These are phyloP conservation scores for Lactarius sanguifluus DNA, from an alignment of 768 basidiomycete genomes.

Conservation along the genomic window DNA sequence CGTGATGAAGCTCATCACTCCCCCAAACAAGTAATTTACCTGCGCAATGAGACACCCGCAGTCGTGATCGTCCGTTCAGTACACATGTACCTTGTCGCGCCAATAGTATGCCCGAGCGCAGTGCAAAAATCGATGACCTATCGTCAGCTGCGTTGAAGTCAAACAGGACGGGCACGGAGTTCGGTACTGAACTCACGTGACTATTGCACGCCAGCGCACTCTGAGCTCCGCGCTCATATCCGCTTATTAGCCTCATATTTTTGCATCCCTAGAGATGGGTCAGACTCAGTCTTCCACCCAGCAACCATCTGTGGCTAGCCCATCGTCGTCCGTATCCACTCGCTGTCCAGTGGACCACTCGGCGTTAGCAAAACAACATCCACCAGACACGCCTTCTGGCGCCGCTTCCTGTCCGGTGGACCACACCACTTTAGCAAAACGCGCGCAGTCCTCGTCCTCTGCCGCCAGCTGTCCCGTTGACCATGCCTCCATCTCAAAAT, in stretches of 20 bases:
- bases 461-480: conserved; percentile 43
- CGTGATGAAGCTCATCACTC: not conserved
- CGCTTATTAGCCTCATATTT: not conserved
- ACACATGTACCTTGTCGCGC: not conserved
- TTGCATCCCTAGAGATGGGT: conserved; percentile 15
- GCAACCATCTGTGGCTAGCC: conserved; percentile 1
- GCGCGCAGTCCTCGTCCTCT: conserved; percentile 26
- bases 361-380: conserved; percentile 17
- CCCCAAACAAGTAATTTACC: not conserved
- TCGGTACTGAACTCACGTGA: not conserved
- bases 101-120: not conserved
- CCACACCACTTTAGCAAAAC: conserved; percentile 20
- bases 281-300: conserved; percentile 21
- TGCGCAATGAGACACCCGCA: not conserved
- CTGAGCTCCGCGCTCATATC: not conserved
- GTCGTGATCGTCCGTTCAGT: not conserved
- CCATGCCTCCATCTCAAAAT: conserved; percentile 32
- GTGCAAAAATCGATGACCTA: not conserved
- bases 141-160: not conserved
- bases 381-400: conserved; percentile 22
- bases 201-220: not conserved
- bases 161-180: not conserved
- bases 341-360: conserved; percentile 30
- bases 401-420: conserved; percentile 28
- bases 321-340: conserved; percentile 29